Base-by-base conservation (phyloP, 2,329 filamentous ascomycete species). In the Colletotrichum neosansevieriae region DNA sequence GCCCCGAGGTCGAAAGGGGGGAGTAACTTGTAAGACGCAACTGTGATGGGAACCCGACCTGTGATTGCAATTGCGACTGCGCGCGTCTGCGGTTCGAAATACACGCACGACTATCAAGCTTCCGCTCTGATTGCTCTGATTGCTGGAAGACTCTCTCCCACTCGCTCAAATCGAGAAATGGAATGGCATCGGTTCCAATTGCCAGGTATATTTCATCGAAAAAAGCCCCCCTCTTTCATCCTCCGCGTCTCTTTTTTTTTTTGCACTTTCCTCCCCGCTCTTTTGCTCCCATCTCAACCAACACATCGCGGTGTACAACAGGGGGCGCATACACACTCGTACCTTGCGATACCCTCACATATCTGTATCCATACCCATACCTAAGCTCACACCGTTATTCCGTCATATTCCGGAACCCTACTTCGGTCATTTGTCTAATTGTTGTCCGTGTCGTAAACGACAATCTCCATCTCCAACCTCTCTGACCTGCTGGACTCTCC, bases 221-320 rank as follows among this genome's bases (percentile, higher is more conserved):
- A 45, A 61, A 6, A 9, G 24, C 24, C 24, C 47, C 45, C 29
- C 5, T n/a, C 51, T 15, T 40, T 24, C 32, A 36, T 54, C 34
- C 34, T 54, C 34, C 34, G 32, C 53, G 17, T 57, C 53, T 42
- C 21, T 29, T 17, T 12, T 54, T 40, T 54, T 54, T 21, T 4
- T 29, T 29, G 3, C 34, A 54, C 34, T n/a, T 40, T 36, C 29
- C 60, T 34, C 61, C 54, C 65, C 54, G 61, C 61, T 65, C 47
- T 65, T 68, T 61, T 59, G 38, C 49, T 68, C 53, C 49, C 61
- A 59, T 59, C 21, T 59, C 56, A 65, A 42, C 65, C 61, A 65
- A 56, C 54, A 59, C 38, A 40, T 59, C 47, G 53, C 32, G 15
- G 29, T 36, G 17, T 17, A 47, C 47, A 51, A 24, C 7, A 17